Conservation (phyloP, 2,329 filamentous ascomycete species). For the Grosmannia clavigera region DNA sequence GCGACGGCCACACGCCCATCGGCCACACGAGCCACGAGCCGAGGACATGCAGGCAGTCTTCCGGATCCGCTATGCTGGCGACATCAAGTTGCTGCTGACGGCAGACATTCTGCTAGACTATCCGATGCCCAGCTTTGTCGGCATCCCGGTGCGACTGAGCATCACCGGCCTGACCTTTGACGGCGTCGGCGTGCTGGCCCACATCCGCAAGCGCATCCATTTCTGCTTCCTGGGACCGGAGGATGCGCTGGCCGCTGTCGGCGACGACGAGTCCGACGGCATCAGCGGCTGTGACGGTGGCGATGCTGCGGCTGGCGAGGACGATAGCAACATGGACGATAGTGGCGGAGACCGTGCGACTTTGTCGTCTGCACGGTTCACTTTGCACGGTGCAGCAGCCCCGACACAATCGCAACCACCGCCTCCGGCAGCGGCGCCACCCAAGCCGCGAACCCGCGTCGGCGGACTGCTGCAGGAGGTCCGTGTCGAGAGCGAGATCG, state of each 20-base stretch:
- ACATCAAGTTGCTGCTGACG: constrained; percentile 77
- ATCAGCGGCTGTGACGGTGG: constrained; percentile 12
- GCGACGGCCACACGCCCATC: constrained; percentile 9
- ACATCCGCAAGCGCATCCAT: constrained; percentile 79
- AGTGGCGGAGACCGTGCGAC: background rate
- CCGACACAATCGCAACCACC: background rate
- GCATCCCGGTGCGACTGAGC: constrained; percentile 85
- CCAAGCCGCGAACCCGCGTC: constrained; percentile 22
- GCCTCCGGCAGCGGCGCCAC: background rate
- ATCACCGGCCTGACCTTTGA: constrained; percentile 94
- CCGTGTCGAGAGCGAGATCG: constrained; percentile 93
- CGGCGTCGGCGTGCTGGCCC: constrained; percentile 81
- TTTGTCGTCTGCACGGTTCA: background rate
- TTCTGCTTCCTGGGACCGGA: constrained; percentile 93
- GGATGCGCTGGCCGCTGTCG: constrained; percentile 66
- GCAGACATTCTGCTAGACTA: constrained; percentile 95
- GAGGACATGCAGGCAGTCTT: constrained; percentile 92
- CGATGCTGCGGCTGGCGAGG: constrained; percentile 20
- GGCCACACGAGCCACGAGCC: constrained; percentile 49
- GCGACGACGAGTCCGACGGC: constrained; percentile 27
- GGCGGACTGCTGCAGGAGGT: constrained; percentile 85
- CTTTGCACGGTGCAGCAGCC: background rate
- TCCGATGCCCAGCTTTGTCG: constrained; percentile 95
- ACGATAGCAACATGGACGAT: constrained; percentile 7
- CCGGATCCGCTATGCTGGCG: constrained; percentile 77